phyloP scores from a whole-genome alignment of 768 basidiomycete genomes.

The Kwoniella sp. region DNA sequence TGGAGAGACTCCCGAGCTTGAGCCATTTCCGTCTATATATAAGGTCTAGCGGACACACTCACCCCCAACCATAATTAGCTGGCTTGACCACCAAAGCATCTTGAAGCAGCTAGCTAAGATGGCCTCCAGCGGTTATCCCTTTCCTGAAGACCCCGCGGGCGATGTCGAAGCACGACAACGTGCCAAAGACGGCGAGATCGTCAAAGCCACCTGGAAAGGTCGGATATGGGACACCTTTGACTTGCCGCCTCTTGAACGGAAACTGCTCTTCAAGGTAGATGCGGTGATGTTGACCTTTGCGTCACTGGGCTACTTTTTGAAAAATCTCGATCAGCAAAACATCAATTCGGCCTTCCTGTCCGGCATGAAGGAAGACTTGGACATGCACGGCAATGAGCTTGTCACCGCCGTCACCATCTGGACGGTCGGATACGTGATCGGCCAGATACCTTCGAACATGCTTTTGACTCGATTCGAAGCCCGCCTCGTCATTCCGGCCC shows the following conservation, averaged over 20 bases:
- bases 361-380: constrained; percentile 48
- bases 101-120: not conserved
- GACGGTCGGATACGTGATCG: constrained; percentile 35
- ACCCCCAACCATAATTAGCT: too few relatives aligned
- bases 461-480: constrained; percentile 45
- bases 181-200: not conserved
- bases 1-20: too few relatives aligned
- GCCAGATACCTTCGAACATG: constrained; percentile 41
- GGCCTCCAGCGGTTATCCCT: not conserved
- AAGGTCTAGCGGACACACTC: too few relatives aligned
- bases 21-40: too few relatives aligned
- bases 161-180: not conserved
- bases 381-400: constrained; percentile 41
- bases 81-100: too few relatives aligned
- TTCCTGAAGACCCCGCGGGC: not conserved
- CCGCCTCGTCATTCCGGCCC: constrained; percentile 43
- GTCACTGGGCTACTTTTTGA: constrained; percentile 30
- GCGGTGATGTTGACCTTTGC: constrained; percentile 42
- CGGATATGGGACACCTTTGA: constrained; percentile 49
- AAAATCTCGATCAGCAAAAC: constrained; percentile 40
- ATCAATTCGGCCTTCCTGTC: constrained; percentile 42
- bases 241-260: constrained; percentile 33
- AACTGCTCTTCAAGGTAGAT: constrained; percentile 48
- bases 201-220: constrained; percentile 31
- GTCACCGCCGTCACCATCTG: constrained; percentile 40